Base-by-base conservation (phyloP, 2,329 filamentous ascomycete species). In the Botrytis galanthina region DNA sequence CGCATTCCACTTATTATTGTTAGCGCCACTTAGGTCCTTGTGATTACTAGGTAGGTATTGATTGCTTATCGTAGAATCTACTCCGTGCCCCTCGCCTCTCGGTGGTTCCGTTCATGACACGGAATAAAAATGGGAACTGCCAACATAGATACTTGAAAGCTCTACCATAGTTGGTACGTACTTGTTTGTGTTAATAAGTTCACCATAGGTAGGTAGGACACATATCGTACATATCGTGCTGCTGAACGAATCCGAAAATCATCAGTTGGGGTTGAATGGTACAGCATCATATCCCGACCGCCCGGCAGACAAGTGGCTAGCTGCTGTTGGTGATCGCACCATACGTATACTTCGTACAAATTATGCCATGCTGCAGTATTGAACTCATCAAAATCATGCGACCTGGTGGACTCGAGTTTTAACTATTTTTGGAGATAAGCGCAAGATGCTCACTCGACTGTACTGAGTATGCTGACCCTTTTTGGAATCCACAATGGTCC, bases 321-420 rank as follows among this genome's bases (percentile, higher is more conserved):
- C 60, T 42, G 9, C 60, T 62, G 60, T n/a, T 62, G 60, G 35
- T 26, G 37, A n/a, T 54, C 16, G n/a, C n/a, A n/a, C n/a, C n/a
- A n/a, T n/a, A n/a, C n/a, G 10, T 16, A n/a, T 9, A n/a, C 26
- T 54, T 26, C 4, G 48, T 7, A 16, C 12, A 12, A 51, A 54
- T 22, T 48, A 22, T 48, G 46, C 46, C 46, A 48, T 48, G 46
- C 44, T 20, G 8, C 20, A 48, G 35, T 37, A 18, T 39, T n/a
- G 60, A 39, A 29, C n/a, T 39, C 42, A 10, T 2, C 39, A 44
- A 37, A 64, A 46, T 64, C 62, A 64, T 64, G 62, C n/a, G 29
- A 67, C n/a, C n/a, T n/a, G n/a, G n/a, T n/a, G n/a, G n/a, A n/a
- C 64, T 39, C 61, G 37, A 12, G 35, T 20, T 69, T 69, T 69